Evolutionary conservation across 352 stramenopile species (phyloP).

Genomic region (Chrysophaeum taylorii): DNA sequence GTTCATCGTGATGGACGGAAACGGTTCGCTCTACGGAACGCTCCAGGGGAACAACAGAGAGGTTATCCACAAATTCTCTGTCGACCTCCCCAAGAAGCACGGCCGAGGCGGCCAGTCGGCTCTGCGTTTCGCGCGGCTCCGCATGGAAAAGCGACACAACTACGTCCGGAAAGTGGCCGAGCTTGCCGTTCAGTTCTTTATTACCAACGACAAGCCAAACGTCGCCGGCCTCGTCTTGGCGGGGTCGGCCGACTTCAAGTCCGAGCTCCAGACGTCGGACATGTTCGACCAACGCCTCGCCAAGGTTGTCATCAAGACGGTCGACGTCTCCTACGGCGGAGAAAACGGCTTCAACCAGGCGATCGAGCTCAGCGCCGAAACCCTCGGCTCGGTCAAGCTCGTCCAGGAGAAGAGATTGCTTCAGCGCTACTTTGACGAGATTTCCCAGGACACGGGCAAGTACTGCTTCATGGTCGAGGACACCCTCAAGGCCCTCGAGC

Average conservation of each 20-base stretch:
- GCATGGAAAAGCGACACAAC: constrained; percentile 98
- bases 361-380: constrained; percentile 94
- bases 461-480: constrained; percentile 98
- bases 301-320: constrained; percentile 95
- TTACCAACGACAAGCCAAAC: constrained; percentile 94
- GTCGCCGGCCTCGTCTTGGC: constrained; percentile 93
- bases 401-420: constrained; percentile 99
- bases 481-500: constrained; percentile 93
- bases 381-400: constrained; percentile 96
- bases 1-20: constrained; percentile 99
- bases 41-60: constrained; percentile 76
- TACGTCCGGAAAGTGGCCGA: constrained; percentile 98
- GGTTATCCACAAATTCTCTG: constrained; percentile 86
- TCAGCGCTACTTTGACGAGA: constrained; percentile 98
- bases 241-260: constrained; percentile 98
- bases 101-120: constrained; percentile 96
- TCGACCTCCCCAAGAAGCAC: constrained; percentile 96
- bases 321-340: constrained; percentile 98
- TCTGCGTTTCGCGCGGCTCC: constrained; percentile 96
- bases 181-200: constrained; percentile 93
- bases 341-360: constrained; percentile 99
- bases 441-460: constrained; percentile 93
- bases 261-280: constrained; percentile 84
- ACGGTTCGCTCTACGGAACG: constrained; percentile 90
- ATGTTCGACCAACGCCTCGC: constrained; percentile 83